Evolutionary conservation across 768 basidiomycete genomes (phyloP).

Genomic region (Rhizopogon roseolus): DNA sequence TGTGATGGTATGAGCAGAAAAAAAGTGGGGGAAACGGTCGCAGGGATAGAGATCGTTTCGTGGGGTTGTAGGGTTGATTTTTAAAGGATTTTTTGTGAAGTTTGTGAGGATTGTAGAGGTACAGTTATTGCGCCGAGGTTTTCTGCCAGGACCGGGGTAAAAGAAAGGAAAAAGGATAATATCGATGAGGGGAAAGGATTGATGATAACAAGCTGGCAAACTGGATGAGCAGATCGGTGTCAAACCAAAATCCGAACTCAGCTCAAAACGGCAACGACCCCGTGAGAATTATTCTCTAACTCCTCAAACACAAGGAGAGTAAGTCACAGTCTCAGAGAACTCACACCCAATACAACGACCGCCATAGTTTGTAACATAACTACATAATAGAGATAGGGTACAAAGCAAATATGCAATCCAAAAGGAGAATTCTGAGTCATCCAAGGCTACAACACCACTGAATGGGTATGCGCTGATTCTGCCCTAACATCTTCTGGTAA

Average conservation of each 20-base stretch:
- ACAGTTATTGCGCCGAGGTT: slow-evolving; percentile 12
- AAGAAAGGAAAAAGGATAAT: slow-evolving; percentile 14
- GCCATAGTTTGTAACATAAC: too few species aligned
- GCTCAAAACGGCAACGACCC: slow-evolving; percentile 16
- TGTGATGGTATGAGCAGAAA: slow-evolving; percentile 18
- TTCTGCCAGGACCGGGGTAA: slow-evolving; percentile 19
- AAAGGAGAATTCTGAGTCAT: neutral
- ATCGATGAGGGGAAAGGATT: slow-evolving; percentile 28
- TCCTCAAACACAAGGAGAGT: neutral
- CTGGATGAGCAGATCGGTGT: slow-evolving; percentile 22
- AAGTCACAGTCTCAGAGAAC: too few species aligned
- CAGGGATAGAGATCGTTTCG: slow-evolving; percentile 18
- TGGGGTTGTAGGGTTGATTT: slow-evolving; percentile 13
- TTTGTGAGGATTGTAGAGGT: neutral
- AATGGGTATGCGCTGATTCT: neutral
- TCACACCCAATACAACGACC: neutral
- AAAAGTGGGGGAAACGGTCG: slow-evolving; percentile 15
- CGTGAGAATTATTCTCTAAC: slow-evolving; percentile 23
- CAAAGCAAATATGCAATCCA: neutral
- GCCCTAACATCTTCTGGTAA: slow-evolving; percentile 3
- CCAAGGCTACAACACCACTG: neutral
- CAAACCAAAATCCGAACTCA: slow-evolving; percentile 29
- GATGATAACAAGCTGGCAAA: slow-evolving; percentile 25
- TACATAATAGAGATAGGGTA: neutral
- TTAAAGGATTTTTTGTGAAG: slow-evolving; percentile 9